Conservation (phyloP, 371 early-diverging fungal species). For the Zancudomyces culisetae region DNA sequence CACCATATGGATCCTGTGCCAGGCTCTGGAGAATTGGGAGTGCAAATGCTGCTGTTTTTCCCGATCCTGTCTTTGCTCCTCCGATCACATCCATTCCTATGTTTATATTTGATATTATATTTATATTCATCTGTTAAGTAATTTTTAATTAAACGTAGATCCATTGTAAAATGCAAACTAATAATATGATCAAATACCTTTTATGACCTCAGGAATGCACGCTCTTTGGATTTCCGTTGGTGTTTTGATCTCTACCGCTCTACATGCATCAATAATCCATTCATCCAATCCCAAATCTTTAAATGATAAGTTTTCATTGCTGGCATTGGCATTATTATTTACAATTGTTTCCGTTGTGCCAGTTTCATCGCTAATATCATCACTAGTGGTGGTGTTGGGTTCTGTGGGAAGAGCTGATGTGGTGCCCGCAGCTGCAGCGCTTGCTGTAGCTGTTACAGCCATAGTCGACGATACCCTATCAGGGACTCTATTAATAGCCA, state of each 20-base stretch:
- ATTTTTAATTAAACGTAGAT: not conserved
- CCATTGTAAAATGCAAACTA: not conserved
- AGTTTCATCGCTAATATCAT: no score
- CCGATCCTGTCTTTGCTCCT: slow-evolving; percentile 95
- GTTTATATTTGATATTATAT: not conserved
- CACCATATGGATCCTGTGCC: slow-evolving; percentile 80
- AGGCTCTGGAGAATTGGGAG: slow-evolving; percentile 90
- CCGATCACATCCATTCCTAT: slow-evolving; percentile 75
- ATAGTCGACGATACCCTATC: no score
- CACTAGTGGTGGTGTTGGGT: no score
- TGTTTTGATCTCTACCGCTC: slow-evolving; percentile 52
- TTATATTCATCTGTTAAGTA: not conserved
- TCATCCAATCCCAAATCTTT: slow-evolving; percentile 44
- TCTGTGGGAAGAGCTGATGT: no score
- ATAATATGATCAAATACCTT: slow-evolving; percentile 2
- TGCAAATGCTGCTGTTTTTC: slow-evolving; percentile 99
- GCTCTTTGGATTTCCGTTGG: slow-evolving; percentile 94
- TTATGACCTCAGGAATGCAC: slow-evolving; percentile 55
- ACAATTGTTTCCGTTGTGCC: no score
- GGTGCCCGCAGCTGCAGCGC: no score
- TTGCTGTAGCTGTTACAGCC: no score
- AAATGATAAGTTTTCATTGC: no score
- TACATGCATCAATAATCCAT: slow-evolving; percentile 64
- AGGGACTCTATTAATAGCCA: no score
- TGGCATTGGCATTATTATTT: no score